These are phyloP conservation scores for Tolypocladium inflatum DNA, from an alignment of 2,329 filamentous ascomycete genomes.

Conservation along the genomic window DNA sequence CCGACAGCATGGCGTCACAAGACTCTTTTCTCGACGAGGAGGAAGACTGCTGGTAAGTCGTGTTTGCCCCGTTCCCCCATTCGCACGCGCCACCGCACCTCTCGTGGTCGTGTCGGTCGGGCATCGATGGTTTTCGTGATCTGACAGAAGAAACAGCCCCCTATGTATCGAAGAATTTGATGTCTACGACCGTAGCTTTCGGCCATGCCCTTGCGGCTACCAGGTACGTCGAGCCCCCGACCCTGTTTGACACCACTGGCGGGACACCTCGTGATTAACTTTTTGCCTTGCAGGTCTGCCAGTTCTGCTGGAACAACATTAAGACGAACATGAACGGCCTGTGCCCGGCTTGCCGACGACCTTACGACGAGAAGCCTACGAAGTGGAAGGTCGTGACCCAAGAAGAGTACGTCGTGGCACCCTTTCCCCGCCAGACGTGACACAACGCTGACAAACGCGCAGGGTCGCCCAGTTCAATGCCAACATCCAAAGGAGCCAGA, in stretches of 20 bases:
- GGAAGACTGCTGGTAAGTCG: conserved; percentile 56
- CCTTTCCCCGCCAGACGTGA: not conserved
- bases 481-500: conserved; percentile 81
- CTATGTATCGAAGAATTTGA: conserved; percentile 99
- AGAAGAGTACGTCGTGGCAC: conserved; percentile 66
- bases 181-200: conserved; percentile 92
- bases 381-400: conserved; percentile 91
- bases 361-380: conserved; percentile 95
- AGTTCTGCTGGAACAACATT: conserved; percentile 99
- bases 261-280: not conserved
- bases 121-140: not conserved
- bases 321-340: conserved; percentile 96
- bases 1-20: conserved; percentile 51
- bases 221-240: conserved; percentile 54
- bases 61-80: conserved; percentile 1
- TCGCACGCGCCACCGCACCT: not conserved
- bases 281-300: conserved; percentile 65
- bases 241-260: not conserved
- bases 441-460: conserved; percentile 5
- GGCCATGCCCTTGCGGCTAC: conserved; percentile 94
- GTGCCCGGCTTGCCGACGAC: conserved; percentile 91
- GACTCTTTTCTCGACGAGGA: conserved; percentile 65
- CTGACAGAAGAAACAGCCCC: conserved; percentile 49
- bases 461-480: conserved; percentile 67
- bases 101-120: not conserved